A percentile compares a stretch with the other conserved stretches of the same genome.
phyloP scores from a whole-genome alignment of 2,329 filamentous ascomycete species.

The Hirsutella minnesotensis region DNA sequence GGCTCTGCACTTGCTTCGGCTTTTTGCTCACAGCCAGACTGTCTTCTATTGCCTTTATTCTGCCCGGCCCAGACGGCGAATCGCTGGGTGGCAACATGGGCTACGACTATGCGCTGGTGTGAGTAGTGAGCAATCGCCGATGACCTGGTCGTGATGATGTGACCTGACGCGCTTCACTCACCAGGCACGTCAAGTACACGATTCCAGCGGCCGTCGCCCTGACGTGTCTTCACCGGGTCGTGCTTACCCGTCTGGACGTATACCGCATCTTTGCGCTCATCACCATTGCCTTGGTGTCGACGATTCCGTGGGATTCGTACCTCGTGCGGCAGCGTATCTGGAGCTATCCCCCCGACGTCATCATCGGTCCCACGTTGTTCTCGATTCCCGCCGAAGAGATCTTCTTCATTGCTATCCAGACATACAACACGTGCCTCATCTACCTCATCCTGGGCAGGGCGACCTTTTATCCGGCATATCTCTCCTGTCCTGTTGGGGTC shows the following conservation, averaged over 20 bases:
- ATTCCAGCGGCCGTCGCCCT: constrained; percentile 3
- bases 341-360: constrained; percentile 56
- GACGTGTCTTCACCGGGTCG: constrained; percentile 23
- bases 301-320: constrained; percentile 68
- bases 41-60: too few species aligned
- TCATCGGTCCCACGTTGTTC: constrained; percentile 50
- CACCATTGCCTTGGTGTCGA: constrained; percentile 46
- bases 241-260: constrained; percentile 49
- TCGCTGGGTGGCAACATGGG: too few species aligned
- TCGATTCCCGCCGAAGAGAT: constrained; percentile 61
- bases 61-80: too few species aligned
- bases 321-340: constrained; percentile 57
- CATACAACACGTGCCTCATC: constrained; percentile 57
- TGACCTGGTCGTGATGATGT: too few species aligned
- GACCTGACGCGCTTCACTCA: too few species aligned
- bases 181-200: constrained; percentile 2
- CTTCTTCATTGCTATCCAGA: constrained; percentile 70
- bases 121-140: too few species aligned
- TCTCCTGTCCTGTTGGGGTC: constrained; percentile 10
- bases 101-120: too few species aligned
- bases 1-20: too few species aligned
- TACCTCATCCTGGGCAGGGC: constrained; percentile 58
- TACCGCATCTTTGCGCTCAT: constrained; percentile 48
- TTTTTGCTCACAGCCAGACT: too few species aligned
- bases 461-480: constrained; percentile 36